phyloP scores from a whole-genome alignment of 2,329 filamentous ascomycete species.

The Trichoderma aggressivum region DNA sequence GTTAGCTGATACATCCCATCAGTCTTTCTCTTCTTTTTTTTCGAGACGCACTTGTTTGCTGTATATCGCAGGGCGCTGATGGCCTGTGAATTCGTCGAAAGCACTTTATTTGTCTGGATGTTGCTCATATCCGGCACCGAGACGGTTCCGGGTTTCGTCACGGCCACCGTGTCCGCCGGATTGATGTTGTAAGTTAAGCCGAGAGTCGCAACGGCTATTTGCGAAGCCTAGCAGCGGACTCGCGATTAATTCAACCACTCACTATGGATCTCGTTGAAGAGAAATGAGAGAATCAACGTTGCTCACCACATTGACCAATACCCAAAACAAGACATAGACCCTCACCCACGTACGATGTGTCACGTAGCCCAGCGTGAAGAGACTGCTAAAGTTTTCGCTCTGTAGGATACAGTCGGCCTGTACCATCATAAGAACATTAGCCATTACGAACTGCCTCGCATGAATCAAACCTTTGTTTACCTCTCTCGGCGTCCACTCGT shows the following conservation, averaged over 20 bases:
- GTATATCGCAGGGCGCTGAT: constrained; percentile 39
- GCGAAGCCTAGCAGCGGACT: constrained; percentile 33
- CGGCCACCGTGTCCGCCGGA: constrained; percentile 31
- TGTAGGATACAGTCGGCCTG: constrained; percentile 26
- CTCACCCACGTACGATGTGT: constrained; percentile 22
- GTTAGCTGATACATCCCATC: neutral
- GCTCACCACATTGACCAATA: constrained; percentile 26
- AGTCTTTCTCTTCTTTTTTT: neutral
- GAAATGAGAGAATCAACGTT: neutral
- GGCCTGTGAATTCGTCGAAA: constrained; percentile 24
- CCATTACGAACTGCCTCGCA: neutral
- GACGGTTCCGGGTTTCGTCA: constrained; percentile 35
- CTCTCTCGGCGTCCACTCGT: constrained; percentile 37
- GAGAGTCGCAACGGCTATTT: constrained; percentile 42
- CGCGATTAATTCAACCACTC: neutral
- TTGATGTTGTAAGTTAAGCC: constrained; percentile 43
- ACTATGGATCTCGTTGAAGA: neutral
- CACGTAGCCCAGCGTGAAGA: constrained; percentile 23
- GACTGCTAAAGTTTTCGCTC: constrained; percentile 26
- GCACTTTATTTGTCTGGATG: constrained; percentile 33
- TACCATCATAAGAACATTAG: neutral
- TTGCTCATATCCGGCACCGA: constrained; percentile 36
- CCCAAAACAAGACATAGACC: constrained; percentile 24
- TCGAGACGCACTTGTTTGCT: constrained; percentile 36
- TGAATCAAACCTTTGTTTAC: constrained; percentile 27